These are phyloP conservation scores for Colletotrichum tropicicola DNA, from an alignment of 2,329 filamentous ascomycete genomes.

Conservation along the genomic window DNA sequence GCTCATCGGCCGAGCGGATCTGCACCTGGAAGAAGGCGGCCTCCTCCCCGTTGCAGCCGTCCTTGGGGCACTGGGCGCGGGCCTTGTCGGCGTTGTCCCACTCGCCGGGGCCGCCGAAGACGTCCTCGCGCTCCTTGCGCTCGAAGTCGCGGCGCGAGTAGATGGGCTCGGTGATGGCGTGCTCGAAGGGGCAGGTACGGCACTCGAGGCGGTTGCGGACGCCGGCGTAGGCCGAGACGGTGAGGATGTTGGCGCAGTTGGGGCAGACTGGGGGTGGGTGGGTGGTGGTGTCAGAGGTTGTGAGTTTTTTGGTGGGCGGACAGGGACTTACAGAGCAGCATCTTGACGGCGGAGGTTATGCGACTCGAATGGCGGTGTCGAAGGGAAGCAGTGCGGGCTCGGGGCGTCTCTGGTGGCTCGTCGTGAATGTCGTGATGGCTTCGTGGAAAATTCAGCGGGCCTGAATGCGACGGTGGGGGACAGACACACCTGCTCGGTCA, in stretches of 20 bases:
- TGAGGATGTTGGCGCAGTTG: conserved; percentile 84
- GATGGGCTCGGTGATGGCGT: conserved; percentile 79
- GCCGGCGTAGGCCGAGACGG: conserved; percentile 68
- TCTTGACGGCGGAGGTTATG: conserved; percentile 43
- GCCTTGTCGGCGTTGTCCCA: conserved; percentile 94
- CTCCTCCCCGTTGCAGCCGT: conserved; percentile 81
- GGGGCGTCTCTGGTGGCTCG: background rate
- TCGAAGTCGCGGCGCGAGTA: conserved; percentile 86
- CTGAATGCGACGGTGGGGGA: conserved; percentile 26
- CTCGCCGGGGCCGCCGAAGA: conserved; percentile 86
- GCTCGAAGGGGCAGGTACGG: conserved; percentile 93
- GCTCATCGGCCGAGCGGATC: conserved; percentile 97
- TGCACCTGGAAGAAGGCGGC: conserved; percentile 97
- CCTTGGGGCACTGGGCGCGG: conserved; percentile 81
- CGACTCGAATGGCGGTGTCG: background rate
- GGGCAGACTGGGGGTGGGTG: conserved; percentile 71
- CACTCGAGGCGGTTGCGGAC: conserved; percentile 89
- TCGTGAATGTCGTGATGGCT: conserved; percentile 1
- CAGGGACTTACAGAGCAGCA: conserved; percentile 71
- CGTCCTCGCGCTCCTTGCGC: conserved; percentile 87
- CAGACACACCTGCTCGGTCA: conserved; percentile 5
- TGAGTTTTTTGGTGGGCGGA: too few relatives aligned
- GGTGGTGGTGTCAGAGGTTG: background rate
- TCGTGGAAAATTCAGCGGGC: conserved; percentile 27
- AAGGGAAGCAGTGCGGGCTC: background rate